phyloP scores from a whole-genome alignment of 805 yeast species.

The Metschnikowia similis region DNA sequence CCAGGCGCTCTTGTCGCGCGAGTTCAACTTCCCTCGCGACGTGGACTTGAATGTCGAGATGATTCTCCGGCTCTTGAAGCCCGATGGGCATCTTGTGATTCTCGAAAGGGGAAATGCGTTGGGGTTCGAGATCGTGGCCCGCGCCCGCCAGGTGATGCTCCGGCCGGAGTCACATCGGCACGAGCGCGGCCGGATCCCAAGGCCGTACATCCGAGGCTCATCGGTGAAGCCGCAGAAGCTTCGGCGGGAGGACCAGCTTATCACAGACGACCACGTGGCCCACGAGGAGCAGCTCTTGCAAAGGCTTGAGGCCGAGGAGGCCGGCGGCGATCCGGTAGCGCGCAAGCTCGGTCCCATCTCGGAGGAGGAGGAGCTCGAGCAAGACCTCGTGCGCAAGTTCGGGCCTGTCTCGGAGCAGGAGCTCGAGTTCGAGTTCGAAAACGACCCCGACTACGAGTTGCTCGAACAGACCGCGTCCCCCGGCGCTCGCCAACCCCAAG shows the following conservation, averaged over 20 bases:
- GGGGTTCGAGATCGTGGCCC: slow-evolving; percentile 83
- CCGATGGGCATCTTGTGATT: slow-evolving; percentile 74
- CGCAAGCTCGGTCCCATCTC: slow-evolving; percentile 38
- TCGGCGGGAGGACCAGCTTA: slow-evolving; percentile 32
- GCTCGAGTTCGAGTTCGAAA: slow-evolving; percentile 46
- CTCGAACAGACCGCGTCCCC: slow-evolving; percentile 1
- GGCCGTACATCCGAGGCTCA: slow-evolving; percentile 60
- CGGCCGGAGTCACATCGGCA: slow-evolving; percentile 67
- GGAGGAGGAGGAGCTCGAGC: slow-evolving; percentile 22
- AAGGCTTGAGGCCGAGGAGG: slow-evolving; percentile 20
- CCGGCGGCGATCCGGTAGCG: slow-evolving; percentile 18
- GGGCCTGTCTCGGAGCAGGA: slow-evolving; percentile 44
- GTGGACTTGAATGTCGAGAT: slow-evolving; percentile 64
- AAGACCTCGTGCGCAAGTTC: slow-evolving; percentile 33
- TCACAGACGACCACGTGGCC: slow-evolving; percentile 32
- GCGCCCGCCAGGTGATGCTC: slow-evolving; percentile 87
- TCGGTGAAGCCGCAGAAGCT: slow-evolving; percentile 36
- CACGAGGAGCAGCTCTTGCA: slow-evolving; percentile 29
- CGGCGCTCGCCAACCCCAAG: slow-evolving; percentile 2
- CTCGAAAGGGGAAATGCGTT: slow-evolving; percentile 86
- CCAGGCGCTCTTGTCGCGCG: slow-evolving; percentile 66
- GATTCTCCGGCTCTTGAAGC: slow-evolving; percentile 58
- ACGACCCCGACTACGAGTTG: slow-evolving; percentile 26
- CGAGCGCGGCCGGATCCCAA: slow-evolving; percentile 61
- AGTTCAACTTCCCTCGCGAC: slow-evolving; percentile 61